phyloP scores from a whole-genome alignment of 2,329 filamentous ascomycete genomes.

The Fusarium guadeloupense region DNA sequence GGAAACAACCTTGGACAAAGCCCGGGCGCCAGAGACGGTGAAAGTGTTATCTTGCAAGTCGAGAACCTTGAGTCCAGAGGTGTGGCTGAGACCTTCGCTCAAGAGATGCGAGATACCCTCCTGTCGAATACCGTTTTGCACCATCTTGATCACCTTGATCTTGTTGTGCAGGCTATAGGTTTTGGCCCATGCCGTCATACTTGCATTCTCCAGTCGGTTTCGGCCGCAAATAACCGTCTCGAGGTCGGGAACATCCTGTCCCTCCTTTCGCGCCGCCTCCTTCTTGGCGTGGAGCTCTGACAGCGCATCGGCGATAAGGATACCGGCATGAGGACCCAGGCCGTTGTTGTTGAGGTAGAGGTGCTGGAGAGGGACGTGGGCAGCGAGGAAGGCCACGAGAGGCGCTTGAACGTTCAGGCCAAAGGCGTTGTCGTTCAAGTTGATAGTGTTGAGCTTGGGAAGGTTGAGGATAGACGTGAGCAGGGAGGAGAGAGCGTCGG shows the following conservation, averaged over 20 bases:
- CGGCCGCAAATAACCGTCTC: constrained; percentile 98
- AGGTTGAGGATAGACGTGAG: constrained; percentile 88
- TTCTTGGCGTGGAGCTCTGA: constrained; percentile 86
- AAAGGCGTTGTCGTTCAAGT: constrained; percentile 98
- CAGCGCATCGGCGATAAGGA: constrained; percentile 87
- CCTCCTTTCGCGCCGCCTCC: constrained; percentile 75
- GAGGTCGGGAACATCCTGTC: constrained; percentile 79
- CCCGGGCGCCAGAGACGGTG: constrained; percentile 79
- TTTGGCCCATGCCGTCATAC: constrained; percentile 94
- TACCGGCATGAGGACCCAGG: constrained; percentile 89
- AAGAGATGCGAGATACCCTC: constrained; percentile 89
- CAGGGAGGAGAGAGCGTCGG: constrained; percentile 84
- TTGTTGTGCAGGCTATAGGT: constrained; percentile 84
- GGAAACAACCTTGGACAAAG: constrained; percentile 77
- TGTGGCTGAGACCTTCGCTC: constrained; percentile 77
- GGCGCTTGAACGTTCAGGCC: constrained; percentile 94
- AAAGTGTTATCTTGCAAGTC: constrained; percentile 99
- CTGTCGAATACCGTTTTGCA: constrained; percentile 95
- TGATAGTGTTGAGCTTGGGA: constrained; percentile 86
- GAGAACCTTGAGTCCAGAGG: constrained; percentile 74
- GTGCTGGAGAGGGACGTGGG: constrained; percentile 90
- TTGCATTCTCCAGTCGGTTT: constrained; percentile 94
- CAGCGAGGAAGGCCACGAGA: constrained; percentile 88
- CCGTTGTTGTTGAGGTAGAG: constrained; percentile 99
- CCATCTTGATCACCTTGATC: constrained; percentile 92